These are phyloP conservation scores for Phialocephala sp. DNA, from an alignment of 2,329 filamentous ascomycete genomes.

Conservation along the genomic window DNA sequence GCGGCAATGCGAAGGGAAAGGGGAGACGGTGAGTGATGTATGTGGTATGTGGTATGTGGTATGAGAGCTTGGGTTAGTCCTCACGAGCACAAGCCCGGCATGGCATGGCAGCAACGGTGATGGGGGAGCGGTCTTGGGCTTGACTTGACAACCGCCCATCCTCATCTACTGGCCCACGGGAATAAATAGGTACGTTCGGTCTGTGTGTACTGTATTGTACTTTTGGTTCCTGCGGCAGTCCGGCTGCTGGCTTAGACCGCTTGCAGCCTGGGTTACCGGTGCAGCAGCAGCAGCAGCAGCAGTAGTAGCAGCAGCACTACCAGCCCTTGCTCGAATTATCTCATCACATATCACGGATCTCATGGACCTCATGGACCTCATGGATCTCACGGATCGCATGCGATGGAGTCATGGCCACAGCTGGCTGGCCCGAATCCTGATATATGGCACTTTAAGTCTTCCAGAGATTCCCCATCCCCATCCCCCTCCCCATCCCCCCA, in stretches of 20 bases:
- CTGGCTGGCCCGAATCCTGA: constrained; percentile 6
- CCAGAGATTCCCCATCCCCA: constrained; percentile 3
- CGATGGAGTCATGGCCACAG: not conserved
- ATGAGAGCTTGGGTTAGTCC: too few species aligned
- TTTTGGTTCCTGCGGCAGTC: constrained; percentile 21
- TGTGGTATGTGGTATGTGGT: too few species aligned
- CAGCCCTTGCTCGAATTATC: not conserved
- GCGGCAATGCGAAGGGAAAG: not conserved
- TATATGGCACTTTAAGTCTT: not conserved
- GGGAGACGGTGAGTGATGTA: constrained; percentile 24
- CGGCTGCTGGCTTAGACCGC: constrained; percentile 12
- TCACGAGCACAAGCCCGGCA: not conserved
- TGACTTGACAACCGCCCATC: not conserved
- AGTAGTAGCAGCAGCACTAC: not conserved
- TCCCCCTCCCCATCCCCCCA: not conserved
- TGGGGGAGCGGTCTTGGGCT: not conserved
- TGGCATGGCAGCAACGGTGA: not conserved
- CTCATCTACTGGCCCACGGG: too few species aligned
- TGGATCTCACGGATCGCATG: not conserved
- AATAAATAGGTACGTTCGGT: too few species aligned
- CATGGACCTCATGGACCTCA: not conserved
- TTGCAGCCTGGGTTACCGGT: constrained; percentile 14
- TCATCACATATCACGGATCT: not conserved
- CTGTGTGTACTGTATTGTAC: not conserved
- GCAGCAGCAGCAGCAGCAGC: not conserved